These are phyloP conservation scores for Aspergillus costaricaensis DNA, from an alignment of 2,329 filamentous ascomycete species.

Conservation along the genomic window DNA sequence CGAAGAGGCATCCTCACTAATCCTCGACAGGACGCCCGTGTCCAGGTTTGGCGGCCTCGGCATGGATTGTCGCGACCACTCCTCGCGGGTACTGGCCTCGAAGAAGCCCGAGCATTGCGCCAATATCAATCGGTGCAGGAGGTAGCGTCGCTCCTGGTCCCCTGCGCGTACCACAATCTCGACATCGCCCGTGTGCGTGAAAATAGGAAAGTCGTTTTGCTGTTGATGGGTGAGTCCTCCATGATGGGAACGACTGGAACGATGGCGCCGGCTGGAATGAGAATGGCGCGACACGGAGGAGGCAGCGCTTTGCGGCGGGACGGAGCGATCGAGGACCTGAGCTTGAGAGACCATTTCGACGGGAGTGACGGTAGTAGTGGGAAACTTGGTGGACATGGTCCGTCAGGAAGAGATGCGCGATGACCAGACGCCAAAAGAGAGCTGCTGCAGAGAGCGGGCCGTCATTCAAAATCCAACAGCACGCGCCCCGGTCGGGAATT, in stretches of 20 bases:
- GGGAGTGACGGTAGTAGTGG: constrained; percentile 10
- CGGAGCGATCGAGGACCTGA: constrained; percentile 53
- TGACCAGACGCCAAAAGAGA: constrained; percentile 19
- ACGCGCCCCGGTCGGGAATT: constrained; percentile 5
- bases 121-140: constrained; percentile 83
- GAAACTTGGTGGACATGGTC: constrained; percentile 24
- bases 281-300: constrained; percentile 66
- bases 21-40: constrained; percentile 34
- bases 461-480: constrained; percentile 18
- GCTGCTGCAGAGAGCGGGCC: constrained; percentile 9
- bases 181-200: constrained; percentile 86
- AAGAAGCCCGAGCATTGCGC: constrained; percentile 93
- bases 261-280: constrained; percentile 63
- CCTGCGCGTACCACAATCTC: constrained; percentile 77
- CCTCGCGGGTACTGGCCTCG: constrained; percentile 72
- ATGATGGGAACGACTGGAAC: constrained; percentile 79
- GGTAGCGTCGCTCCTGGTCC: constrained; percentile 74
- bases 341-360: constrained; percentile 45
- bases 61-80: constrained; percentile 62
- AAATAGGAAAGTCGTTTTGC: constrained; percentile 91
- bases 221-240: constrained; percentile 69
- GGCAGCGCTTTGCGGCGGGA: constrained; percentile 61
- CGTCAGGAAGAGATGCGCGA: constrained; percentile 10
- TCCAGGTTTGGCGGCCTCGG: constrained; percentile 51
- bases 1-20: constrained; percentile 38